A percentile compares a stretch with the other conserved stretches of the same genome.
These are phyloP conservation scores for Cytospora paraplurivora DNA, from an alignment of 2,329 filamentous ascomycete genomes.

Conservation along the genomic window DNA sequence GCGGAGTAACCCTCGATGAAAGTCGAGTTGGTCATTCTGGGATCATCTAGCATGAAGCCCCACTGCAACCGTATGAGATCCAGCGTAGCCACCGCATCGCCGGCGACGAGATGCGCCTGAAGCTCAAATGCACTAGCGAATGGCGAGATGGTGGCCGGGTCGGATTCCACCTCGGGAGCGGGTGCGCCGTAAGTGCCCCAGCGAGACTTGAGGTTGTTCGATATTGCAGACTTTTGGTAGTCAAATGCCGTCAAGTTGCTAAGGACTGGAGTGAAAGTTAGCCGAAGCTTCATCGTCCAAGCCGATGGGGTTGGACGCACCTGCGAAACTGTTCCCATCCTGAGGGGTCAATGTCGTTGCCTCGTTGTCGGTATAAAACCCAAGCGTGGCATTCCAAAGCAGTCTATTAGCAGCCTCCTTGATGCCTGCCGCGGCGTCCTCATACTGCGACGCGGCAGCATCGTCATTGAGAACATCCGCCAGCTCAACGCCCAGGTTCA, in stretches of 20 bases:
- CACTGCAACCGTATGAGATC: conserved; percentile 37
- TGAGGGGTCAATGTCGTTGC: conserved; percentile 25
- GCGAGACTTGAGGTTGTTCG: conserved; percentile 27
- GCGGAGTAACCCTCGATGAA: conserved; percentile 54
- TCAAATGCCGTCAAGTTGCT: conserved; percentile 22
- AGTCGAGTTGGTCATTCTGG: conserved; percentile 54
- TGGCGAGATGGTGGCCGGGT: conserved; percentile 40
- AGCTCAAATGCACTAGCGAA: conserved; percentile 41
- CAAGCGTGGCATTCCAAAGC: conserved; percentile 24
- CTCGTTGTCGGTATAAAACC: conserved; percentile 32
- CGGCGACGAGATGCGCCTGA: conserved; percentile 37
- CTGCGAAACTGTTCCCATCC: conserved; percentile 31
- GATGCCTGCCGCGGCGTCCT: conserved; percentile 16
- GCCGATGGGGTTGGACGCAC: conserved; percentile 9
- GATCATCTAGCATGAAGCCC: conserved; percentile 57
- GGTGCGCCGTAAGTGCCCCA: conserved; percentile 32
- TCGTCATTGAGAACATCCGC: conserved; percentile 46
- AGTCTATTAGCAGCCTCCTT: conserved; percentile 23
- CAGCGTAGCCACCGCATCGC: conserved; percentile 33
- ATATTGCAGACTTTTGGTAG: conserved; percentile 18
- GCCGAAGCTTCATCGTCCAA: neutral
- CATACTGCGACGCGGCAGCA: conserved; percentile 4
- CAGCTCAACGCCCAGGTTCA: conserved; percentile 51
- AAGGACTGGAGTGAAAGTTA: conserved; percentile 17
- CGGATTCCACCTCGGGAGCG: conserved; percentile 34